Percentiles rank a stretch among this genome's conserved stretches.
Evolutionary conservation across 164 flowering plant species (phyloP).

Genomic region (Litsea cubeba): DNA sequence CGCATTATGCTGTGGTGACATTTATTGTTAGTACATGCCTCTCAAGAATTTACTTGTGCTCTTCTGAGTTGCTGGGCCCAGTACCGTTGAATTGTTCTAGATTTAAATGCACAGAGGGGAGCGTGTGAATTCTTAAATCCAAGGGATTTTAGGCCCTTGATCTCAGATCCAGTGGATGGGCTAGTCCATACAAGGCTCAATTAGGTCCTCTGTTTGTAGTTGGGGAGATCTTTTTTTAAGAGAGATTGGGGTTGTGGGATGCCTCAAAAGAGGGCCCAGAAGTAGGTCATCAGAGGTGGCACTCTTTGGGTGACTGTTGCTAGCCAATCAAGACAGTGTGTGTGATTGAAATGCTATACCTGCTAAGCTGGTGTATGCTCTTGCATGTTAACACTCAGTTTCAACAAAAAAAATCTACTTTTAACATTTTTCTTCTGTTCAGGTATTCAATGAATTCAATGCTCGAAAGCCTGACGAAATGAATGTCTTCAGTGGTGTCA

Average conservation of each 20-base stretch:
- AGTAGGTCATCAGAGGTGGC: background rate
- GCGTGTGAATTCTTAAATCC: background rate
- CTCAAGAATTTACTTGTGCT: background rate
- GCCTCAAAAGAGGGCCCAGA: background rate
- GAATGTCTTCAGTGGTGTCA: slow-evolving; percentile 68
- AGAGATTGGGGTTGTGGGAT: background rate
- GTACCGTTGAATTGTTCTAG: background rate
- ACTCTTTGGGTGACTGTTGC: background rate
- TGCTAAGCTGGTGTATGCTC: background rate
- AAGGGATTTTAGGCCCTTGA: background rate
- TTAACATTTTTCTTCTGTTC: slow-evolving; percentile 3
- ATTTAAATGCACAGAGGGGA: background rate
- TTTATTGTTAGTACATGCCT: background rate
- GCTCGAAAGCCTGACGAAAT: slow-evolving; percentile 90
- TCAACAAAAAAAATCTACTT: background rate
- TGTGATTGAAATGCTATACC: background rate
- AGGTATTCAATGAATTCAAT: slow-evolving; percentile 91
- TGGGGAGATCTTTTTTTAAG: no score
- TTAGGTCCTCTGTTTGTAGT: no score
- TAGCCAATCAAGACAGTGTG: background rate
- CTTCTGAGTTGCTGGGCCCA: background rate
- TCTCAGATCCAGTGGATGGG: no score
- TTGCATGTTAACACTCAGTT: background rate
- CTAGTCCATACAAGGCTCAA: no score
- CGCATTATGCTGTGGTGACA: no score